These are phyloP conservation scores for Zelopaecilomyces penicillatus DNA, from an alignment of 2,329 filamentous ascomycete species.

Conservation along the genomic window DNA sequence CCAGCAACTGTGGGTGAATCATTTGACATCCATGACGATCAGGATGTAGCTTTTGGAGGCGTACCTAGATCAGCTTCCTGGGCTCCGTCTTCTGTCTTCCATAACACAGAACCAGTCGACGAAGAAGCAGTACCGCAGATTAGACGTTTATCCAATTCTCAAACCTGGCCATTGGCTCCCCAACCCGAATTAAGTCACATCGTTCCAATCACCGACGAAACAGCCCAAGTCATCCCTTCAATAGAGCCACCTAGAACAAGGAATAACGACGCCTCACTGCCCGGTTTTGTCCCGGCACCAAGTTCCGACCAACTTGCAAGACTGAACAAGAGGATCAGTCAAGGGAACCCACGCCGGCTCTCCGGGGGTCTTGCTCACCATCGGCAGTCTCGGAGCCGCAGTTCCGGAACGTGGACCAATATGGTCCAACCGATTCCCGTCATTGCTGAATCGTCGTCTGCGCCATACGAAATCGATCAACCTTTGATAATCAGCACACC, in stretches of 20 bases:
- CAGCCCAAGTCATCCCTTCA: too few relatives aligned
- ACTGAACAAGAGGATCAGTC: slow-evolving; percentile 29
- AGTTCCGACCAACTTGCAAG: slow-evolving; percentile 31
- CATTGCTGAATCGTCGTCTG: background rate
- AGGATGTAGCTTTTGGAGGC: too few relatives aligned
- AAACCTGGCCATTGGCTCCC: slow-evolving; percentile 39
- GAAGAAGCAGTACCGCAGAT: too few relatives aligned
- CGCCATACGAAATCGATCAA: slow-evolving; percentile 31
- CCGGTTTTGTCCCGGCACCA: slow-evolving; percentile 30
- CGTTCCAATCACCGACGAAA: too few relatives aligned
- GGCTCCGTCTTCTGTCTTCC: too few relatives aligned
- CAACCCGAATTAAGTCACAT: slow-evolving; percentile 11
- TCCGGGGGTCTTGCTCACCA: slow-evolving; percentile 31
- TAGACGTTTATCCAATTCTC: slow-evolving; percentile 25
- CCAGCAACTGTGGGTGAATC: too few relatives aligned
- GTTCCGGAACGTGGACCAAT: background rate
- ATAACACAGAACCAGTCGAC: too few relatives aligned
- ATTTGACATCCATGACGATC: too few relatives aligned
- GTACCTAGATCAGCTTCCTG: too few relatives aligned
- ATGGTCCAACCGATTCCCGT: slow-evolving; percentile 2
- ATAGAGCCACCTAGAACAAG: background rate
- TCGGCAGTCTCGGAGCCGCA: background rate
- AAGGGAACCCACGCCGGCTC: slow-evolving; percentile 30
- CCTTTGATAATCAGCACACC: slow-evolving; percentile 56
- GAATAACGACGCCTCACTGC: slow-evolving; percentile 1